Evolutionary conservation across 2,329 filamentous ascomycete genomes (phyloP), one percentile per base, ranked within the genome.

Genomic region (Penicillium hordei): DNA sequence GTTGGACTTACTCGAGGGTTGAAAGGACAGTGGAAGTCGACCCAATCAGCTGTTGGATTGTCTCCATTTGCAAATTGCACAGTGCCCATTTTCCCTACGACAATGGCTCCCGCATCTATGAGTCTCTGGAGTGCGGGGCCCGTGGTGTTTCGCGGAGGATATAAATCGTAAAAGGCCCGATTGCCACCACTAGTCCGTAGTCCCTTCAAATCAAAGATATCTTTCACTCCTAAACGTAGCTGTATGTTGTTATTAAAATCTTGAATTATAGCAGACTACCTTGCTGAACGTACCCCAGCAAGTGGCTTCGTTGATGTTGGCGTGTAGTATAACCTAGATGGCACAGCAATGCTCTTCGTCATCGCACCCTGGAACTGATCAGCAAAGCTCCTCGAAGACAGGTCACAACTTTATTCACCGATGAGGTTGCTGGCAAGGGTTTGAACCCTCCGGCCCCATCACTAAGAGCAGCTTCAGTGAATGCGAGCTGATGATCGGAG

Each of bases 141-240:
- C 1, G 82, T 86, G 3, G 64, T 66, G 2, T 72, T 77, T 0
- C 77, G 73, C 3, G 77, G 66, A 1, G 76, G 73, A 53, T 85
- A 82, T 3, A 88, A 70, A 34, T 80, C 73, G 23, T 79, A 80
- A 77, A 82, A 89, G 1, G 85, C 81, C 33, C 82, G 75, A 29
- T 85, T 87, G 0, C 86, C 86, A 33, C 82, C 76, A 1, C 78
- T 78, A 0, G 83, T 86, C 13, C 78, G 78, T 0, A 86, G 70
- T 1, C 86, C 86, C 23, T 79, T 78, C 39, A 88, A 70, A 60
- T 86, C 78, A 64, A 80, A 85, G 46, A 87, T 83, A 62, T 89
- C 86, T 68, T 89, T 89, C 54, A 88, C 78, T 0, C 80, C 85
- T 0, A 88, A 69, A 19, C 86, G 79, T 4, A 66, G 40, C 60